Evolutionary conservation across 176 grass and related monocot genomes (phyloP).

Genomic region (Poa pratensis): DNA sequence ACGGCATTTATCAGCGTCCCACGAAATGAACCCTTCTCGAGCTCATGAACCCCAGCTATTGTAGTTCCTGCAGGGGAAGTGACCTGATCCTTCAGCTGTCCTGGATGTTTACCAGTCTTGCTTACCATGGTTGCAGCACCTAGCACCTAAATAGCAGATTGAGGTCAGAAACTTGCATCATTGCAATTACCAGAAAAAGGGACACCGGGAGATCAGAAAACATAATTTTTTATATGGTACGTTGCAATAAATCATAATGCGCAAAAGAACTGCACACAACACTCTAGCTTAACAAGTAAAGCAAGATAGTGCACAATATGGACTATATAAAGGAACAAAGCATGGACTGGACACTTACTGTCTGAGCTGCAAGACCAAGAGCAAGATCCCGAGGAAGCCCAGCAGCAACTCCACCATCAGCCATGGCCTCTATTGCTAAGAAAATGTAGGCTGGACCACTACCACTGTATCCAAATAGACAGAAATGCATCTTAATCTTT

Average conservation of each 20-base stretch:
- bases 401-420: slow-evolving; percentile 97
- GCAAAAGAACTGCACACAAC: neutral
- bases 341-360: slow-evolving; percentile 56
- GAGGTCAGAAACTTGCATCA: neutral
- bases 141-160: slow-evolving; percentile 61
- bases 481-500: neutral
- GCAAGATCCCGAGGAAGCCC: slow-evolving; percentile 98
- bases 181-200: neutral
- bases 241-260: neutral
- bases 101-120: slow-evolving; percentile 84
- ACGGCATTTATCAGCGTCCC: slow-evolving; percentile 84
- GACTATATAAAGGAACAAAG: neutral
- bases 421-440: slow-evolving; percentile 94
- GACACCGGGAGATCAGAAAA: neutral
- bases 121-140: slow-evolving; percentile 96
- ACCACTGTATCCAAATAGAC: slow-evolving; percentile 67
- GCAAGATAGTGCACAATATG: neutral
- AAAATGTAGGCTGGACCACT: slow-evolving; percentile 97
- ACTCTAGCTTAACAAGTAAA: neutral
- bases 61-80: slow-evolving; percentile 98
- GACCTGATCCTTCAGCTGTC: slow-evolving; percentile 92
- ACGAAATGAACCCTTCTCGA: slow-evolving; percentile 89
- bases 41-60: slow-evolving; percentile 86
- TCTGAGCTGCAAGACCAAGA: slow-evolving; percentile 92
- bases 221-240: neutral